phyloP scores from a whole-genome alignment of 1,284 basidiomycete genomes.

The Ganoderma sinense region DNA sequence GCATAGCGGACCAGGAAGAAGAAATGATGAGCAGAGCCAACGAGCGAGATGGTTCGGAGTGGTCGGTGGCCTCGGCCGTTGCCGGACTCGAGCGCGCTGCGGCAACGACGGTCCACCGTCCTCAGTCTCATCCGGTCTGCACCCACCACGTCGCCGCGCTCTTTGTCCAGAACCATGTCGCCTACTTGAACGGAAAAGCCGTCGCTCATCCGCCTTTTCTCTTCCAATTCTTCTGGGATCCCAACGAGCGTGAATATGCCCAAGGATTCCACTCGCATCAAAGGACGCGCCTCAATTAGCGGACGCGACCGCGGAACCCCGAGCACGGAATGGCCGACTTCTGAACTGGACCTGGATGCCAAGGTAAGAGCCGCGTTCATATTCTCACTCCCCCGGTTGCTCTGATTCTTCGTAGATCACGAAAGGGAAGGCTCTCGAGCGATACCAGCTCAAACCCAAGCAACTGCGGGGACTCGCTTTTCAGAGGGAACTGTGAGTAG shows the following conservation, averaged over 20 bases:
- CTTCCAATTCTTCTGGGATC: not conserved
- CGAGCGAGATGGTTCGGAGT: too few relatives aligned
- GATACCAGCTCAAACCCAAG: not conserved
- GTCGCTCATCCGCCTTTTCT: not conserved
- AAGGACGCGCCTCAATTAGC: not conserved
- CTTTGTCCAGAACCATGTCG: not conserved
- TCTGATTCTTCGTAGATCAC: not conserved
- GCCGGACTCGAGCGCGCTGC: too few relatives aligned
- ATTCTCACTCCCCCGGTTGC: not conserved
- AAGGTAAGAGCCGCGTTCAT: not conserved
- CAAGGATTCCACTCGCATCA: not conserved
- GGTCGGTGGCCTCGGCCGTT: too few relatives aligned
- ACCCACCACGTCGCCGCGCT: too few relatives aligned
- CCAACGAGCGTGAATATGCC: not conserved
- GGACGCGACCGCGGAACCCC: not conserved
- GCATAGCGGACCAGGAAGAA: too few relatives aligned
- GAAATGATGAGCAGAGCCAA: too few relatives aligned
- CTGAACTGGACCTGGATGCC: not conserved
- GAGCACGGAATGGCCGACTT: not conserved
- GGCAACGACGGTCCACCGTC: too few relatives aligned
- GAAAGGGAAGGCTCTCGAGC: not conserved
- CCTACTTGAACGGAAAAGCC: not conserved
- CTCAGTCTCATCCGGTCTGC: too few relatives aligned
- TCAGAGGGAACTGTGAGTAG: not conserved
- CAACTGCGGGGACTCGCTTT: not conserved